phyloP scores from a whole-genome alignment of 768 basidiomycete genomes.

The Trametes punicea region DNA sequence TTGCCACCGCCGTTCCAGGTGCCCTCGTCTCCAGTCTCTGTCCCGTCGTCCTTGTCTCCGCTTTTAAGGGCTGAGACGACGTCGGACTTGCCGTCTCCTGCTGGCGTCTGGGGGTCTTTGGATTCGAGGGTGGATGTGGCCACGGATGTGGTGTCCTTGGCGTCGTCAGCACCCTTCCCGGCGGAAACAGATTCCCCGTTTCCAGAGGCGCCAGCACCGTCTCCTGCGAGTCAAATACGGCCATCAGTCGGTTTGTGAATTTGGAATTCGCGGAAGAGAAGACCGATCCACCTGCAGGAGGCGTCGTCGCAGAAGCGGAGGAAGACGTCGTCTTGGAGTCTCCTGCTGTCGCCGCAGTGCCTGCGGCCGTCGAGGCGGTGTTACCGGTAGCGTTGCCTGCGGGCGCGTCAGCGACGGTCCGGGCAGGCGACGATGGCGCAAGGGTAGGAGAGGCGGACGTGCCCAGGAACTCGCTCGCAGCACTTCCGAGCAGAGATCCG shows the following conservation, averaged over 20 bases:
- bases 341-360: background rate
- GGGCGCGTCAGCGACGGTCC: conserved; percentile 7
- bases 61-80: conserved; percentile 9
- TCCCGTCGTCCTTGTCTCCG: conserved; percentile 8
- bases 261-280: conserved; percentile 13
- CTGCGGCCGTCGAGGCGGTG: background rate
- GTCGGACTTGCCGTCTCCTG: conserved; percentile 7
- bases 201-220: conserved; percentile 7
- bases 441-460: conserved; percentile 12
- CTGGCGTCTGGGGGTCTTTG: conserved; percentile 15
- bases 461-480: conserved; percentile 17
- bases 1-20: background rate
- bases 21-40: conserved; percentile 19
- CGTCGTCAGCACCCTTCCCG: conserved; percentile 12
- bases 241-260: conserved; percentile 18
- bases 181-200: conserved; percentile 1
- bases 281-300: conserved; percentile 14
- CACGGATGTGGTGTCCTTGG: conserved; percentile 9
- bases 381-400: conserved; percentile 1
- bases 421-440: conserved; percentile 12
- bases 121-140: conserved; percentile 4
- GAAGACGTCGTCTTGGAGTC: background rate
- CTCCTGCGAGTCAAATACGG: conserved; percentile 19
- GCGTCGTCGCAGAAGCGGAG: conserved; percentile 1
- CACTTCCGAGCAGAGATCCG: conserved; percentile 10